A percentile compares a stretch with the other conserved stretches of the same genome.
These are phyloP conservation scores for Bathelium albidoporum DNA, from an alignment of 495 filamentous ascomycete species.

Conservation along the genomic window DNA sequence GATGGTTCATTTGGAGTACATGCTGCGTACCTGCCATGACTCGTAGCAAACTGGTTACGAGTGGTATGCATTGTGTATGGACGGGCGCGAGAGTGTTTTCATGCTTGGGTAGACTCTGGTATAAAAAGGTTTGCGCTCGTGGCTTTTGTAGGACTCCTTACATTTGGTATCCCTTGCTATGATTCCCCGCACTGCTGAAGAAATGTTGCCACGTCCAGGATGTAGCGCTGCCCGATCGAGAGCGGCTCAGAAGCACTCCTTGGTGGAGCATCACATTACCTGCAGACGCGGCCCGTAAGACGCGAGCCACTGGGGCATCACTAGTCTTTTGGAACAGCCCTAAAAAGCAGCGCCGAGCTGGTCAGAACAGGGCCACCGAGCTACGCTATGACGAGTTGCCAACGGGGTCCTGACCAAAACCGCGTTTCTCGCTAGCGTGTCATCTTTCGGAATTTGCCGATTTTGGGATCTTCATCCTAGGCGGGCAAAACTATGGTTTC, in stretches of 20 bases:
- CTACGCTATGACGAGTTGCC: not conserved
- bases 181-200: not conserved
- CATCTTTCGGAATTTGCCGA: not conserved
- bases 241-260: not conserved
- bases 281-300: not conserved
- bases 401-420: too few relatives aligned
- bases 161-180: not conserved
- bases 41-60: not conserved
- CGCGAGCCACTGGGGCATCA: not conserved
- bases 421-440: not conserved
- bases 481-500: not conserved
- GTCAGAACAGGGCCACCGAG: not conserved
- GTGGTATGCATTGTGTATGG: not conserved
- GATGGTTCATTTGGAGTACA: not conserved
- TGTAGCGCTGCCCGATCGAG: not conserved
- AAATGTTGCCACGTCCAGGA: not conserved
- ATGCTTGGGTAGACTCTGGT: not conserved
- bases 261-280: not conserved
- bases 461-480: not conserved
- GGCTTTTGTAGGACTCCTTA: not conserved
- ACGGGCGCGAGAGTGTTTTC: not conserved
- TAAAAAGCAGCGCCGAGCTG: not conserved
- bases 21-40: not conserved
- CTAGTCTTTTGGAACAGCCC: not conserved
- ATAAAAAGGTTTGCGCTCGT: not conserved